A percentile compares a stretch with the other conserved stretches of the same genome.
phyloP scores from a whole-genome alignment of 345 rosid genomes.

The Noccaea bulbosa region DNA sequence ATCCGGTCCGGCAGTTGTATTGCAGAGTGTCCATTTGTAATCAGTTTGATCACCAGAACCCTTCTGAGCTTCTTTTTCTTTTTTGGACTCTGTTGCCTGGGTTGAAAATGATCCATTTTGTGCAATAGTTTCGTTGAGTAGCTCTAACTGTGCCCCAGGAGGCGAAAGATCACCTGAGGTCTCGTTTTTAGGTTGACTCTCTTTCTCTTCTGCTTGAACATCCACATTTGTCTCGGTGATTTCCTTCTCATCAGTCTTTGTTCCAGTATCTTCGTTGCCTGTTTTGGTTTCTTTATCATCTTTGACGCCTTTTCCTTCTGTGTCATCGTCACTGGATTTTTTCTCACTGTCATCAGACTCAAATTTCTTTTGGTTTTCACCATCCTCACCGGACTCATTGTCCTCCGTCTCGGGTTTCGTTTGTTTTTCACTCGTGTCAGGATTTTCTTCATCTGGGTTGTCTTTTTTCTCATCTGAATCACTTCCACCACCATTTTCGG shows the following conservation, averaged over 20 bases:
- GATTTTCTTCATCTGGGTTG: conserved; percentile 46
- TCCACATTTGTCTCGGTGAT: conserved; percentile 49
- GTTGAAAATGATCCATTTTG: conserved; percentile 84
- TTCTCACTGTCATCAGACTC: conserved; percentile 48
- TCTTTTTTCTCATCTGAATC: conserved; percentile 52
- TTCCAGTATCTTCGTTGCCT: conserved; percentile 49
- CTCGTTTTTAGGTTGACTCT: conserved; percentile 51
- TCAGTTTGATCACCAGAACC: conserved; percentile 51
- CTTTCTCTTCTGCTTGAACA: conserved; percentile 56
- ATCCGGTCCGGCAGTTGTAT: conserved; percentile 88
- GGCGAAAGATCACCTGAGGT: conserved; percentile 63
- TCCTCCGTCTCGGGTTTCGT: conserved; percentile 49
- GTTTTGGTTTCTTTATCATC: conserved; percentile 49
- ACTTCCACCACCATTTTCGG: conserved; percentile 48
- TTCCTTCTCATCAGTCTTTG: conserved; percentile 47
- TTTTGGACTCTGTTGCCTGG: conserved; percentile 87
- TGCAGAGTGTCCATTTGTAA: conserved; percentile 83
- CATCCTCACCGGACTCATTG: conserved; percentile 50
- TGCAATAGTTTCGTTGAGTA: conserved; percentile 68
- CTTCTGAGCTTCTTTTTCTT: conserved; percentile 74
- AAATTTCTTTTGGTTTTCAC: conserved; percentile 48
- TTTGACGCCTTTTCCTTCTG: conserved; percentile 46
- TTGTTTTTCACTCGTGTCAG: conserved; percentile 49
- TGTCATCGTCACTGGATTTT: conserved; percentile 39
- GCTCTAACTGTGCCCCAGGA: conserved; percentile 83